Percentiles rank a stretch among this genome's conserved stretches.
These are phyloP conservation scores for Cyclotella atomus DNA, from an alignment of 108 stramenopile genomes.

Conservation along the genomic window DNA sequence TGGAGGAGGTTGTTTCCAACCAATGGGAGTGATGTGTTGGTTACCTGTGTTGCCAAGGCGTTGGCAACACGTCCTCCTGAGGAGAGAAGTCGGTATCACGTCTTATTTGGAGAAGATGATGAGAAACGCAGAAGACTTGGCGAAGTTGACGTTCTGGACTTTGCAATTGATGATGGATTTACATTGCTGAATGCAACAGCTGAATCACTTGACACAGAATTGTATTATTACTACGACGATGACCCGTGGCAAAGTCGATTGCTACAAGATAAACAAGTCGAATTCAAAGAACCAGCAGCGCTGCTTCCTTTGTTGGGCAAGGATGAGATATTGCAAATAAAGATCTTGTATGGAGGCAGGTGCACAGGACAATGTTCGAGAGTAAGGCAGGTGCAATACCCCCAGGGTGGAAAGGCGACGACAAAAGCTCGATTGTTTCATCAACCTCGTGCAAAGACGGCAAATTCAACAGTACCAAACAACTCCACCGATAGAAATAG, in stretches of 20 bases:
- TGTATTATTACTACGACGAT: slow-evolving; percentile 11
- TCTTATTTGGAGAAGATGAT: slow-evolving; percentile 29
- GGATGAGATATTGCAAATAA: slow-evolving; percentile 62
- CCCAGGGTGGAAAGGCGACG: not conserved
- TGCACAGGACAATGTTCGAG: slow-evolving; percentile 46
- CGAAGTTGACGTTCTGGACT: not conserved
- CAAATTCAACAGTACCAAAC: not conserved
- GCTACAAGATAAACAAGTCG: slow-evolving; percentile 1
- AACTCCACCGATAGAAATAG: not conserved
- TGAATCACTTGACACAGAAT: not conserved
- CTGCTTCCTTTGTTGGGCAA: slow-evolving; percentile 33
- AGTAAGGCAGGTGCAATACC: slow-evolving; percentile 40
- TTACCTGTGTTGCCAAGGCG: slow-evolving; percentile 47
- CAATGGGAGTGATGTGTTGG: slow-evolving; percentile 1
- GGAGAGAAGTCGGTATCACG: slow-evolving; percentile 37
- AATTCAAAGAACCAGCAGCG: not conserved
- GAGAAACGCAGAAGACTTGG: not conserved
- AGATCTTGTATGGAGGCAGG: slow-evolving; percentile 54
- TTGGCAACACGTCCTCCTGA: slow-evolving; percentile 38
- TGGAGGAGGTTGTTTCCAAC: slow-evolving; percentile 4
- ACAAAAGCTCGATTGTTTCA: not conserved
- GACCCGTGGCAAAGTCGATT: slow-evolving; percentile 1
- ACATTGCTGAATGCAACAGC: not conserved
- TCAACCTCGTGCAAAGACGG: not conserved
- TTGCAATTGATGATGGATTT: not conserved